Evolutionary conservation across 768 basidiomycete genomes (phyloP), one percentile per base, ranked within the genome.

Genomic region (Psilocybe azurescens): DNA sequence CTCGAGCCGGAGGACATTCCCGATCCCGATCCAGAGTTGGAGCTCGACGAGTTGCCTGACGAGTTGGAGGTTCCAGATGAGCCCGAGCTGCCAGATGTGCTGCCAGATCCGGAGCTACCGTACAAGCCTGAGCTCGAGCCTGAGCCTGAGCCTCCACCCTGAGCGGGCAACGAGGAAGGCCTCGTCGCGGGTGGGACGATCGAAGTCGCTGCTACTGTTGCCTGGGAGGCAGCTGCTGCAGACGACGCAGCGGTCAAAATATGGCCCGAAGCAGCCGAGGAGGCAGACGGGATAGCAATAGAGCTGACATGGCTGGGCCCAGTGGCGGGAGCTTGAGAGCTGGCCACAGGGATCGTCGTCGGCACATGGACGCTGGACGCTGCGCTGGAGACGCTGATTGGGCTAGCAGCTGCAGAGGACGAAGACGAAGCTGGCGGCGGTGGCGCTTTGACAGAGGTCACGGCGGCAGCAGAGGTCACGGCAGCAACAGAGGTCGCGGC

Each of bases 101-200:
- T 53, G n/a, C 36, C 50, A 18, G 58, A 50, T n/a, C 28, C 36
- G 18, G 36, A 46, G 41, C 29, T 41, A 18, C 50, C n/a, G n/a
- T 41, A 33, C 24, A 52, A 52, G 14, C 60, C 48, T 9, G 61
- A 50, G 44, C 52, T 30, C 8, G 57, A 30, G 14, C 46, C 46
- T 1, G 59, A 55, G 56, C 32, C 18, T 0, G 44, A 29, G 55
- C 58, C 51, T 16, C 32, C 51, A 49, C 39, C 60, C 14, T 39
- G 28, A 9, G 59, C 61, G 46, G 61, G 61, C 52, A 51, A 24
- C 32, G 50, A 56, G 36, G 60, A 53, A 28, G 52, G 52, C 16
- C 52, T 33, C 28, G 53, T 49, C 4, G 52, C 48, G 32, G 59
- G 32, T 28, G 63, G 53, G 32, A 44, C 41, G 14, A 44, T 44